Percentiles rank a stretch among this genome's conserved stretches.
These are phyloP conservation scores for Kazachstania kunashirensis DNA, from an alignment of 805 yeast genomes.

Conservation along the genomic window DNA sequence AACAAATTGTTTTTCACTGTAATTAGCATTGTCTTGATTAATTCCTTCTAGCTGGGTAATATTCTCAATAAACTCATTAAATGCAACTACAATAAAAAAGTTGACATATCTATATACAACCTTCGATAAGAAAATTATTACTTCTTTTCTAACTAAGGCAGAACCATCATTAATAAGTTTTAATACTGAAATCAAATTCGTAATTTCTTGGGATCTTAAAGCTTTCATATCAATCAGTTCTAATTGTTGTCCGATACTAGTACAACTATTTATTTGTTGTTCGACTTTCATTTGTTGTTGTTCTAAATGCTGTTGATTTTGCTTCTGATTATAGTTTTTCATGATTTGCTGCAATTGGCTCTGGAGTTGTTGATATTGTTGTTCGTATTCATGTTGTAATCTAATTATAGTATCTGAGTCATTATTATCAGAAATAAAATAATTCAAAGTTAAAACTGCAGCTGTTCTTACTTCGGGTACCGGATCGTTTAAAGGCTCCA, in stretches of 20 bases:
- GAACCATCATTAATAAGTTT: conserved; percentile 78
- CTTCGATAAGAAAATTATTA: conserved; percentile 65
- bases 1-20: conserved; percentile 47
- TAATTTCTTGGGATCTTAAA: conserved; percentile 57
- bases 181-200: conserved; percentile 58
- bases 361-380: conserved; percentile 27
- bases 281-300: conserved; percentile 26
- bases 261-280: conserved; percentile 24
- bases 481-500: conserved; percentile 65
- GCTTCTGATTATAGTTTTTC: conserved; percentile 20
- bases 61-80: conserved; percentile 74
- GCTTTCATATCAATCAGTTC: conserved; percentile 33
- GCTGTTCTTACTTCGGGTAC: conserved; percentile 94
- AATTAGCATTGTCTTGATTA: conserved; percentile 15
- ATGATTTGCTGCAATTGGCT: conserved; percentile 25
- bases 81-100: conserved; percentile 80
- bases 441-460: conserved; percentile 59
- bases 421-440: conserved; percentile 45
- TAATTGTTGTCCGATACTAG: conserved; percentile 20
- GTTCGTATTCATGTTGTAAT: conserved; percentile 28
- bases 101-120: conserved; percentile 60
- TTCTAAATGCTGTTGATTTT: conserved; percentile 17
- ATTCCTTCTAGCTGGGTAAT: conserved; percentile 45
- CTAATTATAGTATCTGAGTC: conserved; percentile 30
- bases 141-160: conserved; percentile 77